Evolutionary conservation across 2,329 filamentous ascomycete genomes (phyloP).

Genomic region (Penicillium sp.): DNA sequence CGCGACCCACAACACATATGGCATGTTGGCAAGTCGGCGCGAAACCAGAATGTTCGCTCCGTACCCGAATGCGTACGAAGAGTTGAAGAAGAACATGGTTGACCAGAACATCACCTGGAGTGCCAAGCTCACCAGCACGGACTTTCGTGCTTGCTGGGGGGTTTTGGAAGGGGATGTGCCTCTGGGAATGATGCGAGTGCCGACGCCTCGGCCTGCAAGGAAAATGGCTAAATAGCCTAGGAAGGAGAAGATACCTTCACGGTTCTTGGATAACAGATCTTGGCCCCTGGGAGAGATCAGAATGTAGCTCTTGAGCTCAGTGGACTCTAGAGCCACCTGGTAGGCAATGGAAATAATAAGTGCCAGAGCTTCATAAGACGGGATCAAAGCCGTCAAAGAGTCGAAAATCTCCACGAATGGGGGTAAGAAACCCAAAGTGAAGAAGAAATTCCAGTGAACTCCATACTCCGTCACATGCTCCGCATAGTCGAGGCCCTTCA

Average conservation of each 20-base stretch:
- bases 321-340: constrained; percentile 73
- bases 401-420: constrained; percentile 87
- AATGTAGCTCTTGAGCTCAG: constrained; percentile 77
- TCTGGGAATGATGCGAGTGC: constrained; percentile 74
- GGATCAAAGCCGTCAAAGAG: constrained; percentile 66
- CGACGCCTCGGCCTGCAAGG: constrained; percentile 80
- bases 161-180: constrained; percentile 50
- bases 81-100: constrained; percentile 68
- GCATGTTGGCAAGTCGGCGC: constrained; percentile 85
- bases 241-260: constrained; percentile 95
- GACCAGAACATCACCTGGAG: constrained; percentile 70
- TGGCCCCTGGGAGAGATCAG: constrained; percentile 73
- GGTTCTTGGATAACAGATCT: constrained; percentile 81
- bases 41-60: constrained; percentile 70
- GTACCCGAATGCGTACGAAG: constrained; percentile 69
- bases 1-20: constrained; percentile 91
- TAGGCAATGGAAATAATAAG: constrained; percentile 70
- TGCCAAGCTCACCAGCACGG: constrained; percentile 64
- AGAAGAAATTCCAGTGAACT: constrained; percentile 99
- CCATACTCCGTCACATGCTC: constrained; percentile 98
- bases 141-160: constrained; percentile 50
- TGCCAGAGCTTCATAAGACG: constrained; percentile 75
- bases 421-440: constrained; percentile 84
- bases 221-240: constrained; percentile 94
- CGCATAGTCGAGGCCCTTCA: constrained; percentile 93